Percentiles rank a stretch among this genome's conserved stretches.
Conservation (phyloP, 257 asterid genomes). For the Avicennia marina region DNA sequence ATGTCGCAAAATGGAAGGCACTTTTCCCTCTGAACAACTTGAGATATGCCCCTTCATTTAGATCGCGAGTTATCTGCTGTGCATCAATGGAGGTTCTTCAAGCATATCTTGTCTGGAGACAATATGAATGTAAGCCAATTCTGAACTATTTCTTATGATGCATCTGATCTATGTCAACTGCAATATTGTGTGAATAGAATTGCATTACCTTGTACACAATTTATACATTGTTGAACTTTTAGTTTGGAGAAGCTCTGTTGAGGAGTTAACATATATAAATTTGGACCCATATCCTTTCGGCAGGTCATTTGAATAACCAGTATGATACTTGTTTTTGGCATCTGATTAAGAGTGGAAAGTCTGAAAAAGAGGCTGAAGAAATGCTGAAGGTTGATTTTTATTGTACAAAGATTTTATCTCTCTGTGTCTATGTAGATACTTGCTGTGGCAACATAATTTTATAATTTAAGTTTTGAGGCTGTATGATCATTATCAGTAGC, state of each 20-base stretch:
- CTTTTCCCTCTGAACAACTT: slow-evolving; percentile 50
- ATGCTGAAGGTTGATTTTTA: slow-evolving; percentile 45
- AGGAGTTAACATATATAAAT: slow-evolving; percentile 1
- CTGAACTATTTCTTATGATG: not conserved
- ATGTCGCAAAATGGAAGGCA: slow-evolving; percentile 65
- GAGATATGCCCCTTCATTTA: slow-evolving; percentile 59
- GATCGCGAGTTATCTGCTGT: slow-evolving; percentile 60
- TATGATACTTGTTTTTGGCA: slow-evolving; percentile 70
- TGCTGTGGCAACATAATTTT: slow-evolving; percentile 4
- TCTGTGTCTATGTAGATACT: not conserved
- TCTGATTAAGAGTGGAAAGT: slow-evolving; percentile 53
- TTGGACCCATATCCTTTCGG: slow-evolving; percentile 16
- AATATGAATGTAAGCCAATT: slow-evolving; percentile 50
- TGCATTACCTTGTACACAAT: not conserved
- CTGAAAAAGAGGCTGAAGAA: slow-evolving; percentile 54
- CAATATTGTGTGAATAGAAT: not conserved
- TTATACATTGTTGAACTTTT: not conserved
- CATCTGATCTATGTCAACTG: not conserved
- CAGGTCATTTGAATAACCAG: slow-evolving; percentile 69
- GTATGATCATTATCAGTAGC: too few relatives aligned
- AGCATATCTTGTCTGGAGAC: slow-evolving; percentile 82
- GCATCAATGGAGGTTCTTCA: slow-evolving; percentile 83
- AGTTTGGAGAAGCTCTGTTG: slow-evolving; percentile 7
- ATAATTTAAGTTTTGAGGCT: too few relatives aligned
- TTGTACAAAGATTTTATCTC: slow-evolving; percentile 8